A percentile compares a stretch with the other conserved stretches of the same genome.
Conservation (phyloP, 768 basidiomycete genomes). For the Austroboletus eburneus region DNA sequence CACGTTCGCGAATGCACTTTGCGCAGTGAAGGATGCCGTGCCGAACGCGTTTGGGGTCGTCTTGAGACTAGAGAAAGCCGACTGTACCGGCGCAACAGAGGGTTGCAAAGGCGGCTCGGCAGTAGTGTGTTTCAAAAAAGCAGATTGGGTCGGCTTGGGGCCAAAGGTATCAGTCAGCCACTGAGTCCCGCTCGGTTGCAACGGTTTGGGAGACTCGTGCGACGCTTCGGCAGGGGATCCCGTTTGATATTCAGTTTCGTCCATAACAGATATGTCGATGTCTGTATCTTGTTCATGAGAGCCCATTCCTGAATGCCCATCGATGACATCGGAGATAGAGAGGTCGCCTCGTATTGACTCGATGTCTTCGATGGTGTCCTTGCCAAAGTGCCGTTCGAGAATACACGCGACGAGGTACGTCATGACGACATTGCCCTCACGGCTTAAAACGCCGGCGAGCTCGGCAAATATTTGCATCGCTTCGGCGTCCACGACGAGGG, state of each 20-base stretch:
- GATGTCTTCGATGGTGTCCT: slow-evolving; percentile 74
- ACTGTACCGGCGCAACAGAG: slow-evolving; percentile 9
- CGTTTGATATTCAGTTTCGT: slow-evolving; percentile 19
- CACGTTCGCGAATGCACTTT: slow-evolving; percentile 3
- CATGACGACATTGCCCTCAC: slow-evolving; percentile 63
- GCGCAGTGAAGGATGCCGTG: slow-evolving; percentile 17
- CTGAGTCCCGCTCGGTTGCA: slow-evolving; percentile 29
- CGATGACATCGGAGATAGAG: slow-evolving; percentile 60
- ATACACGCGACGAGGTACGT: slow-evolving; percentile 89
- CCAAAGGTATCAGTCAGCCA: slow-evolving; percentile 33
- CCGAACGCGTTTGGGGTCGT: slow-evolving; percentile 35
- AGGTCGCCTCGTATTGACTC: slow-evolving; percentile 59
- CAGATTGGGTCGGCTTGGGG: slow-evolving; percentile 22
- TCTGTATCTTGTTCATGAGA: slow-evolving; percentile 26
- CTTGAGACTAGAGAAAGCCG: slow-evolving; percentile 35
- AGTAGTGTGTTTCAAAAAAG: slow-evolving; percentile 12
- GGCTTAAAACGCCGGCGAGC: slow-evolving; percentile 57
- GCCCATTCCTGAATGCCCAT: slow-evolving; percentile 43
- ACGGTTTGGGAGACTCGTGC: slow-evolving; percentile 5
- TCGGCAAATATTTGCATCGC: slow-evolving; percentile 64
- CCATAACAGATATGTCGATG: slow-evolving; percentile 19
- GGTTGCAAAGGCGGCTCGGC: slow-evolving; percentile 14
- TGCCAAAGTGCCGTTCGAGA: slow-evolving; percentile 80
- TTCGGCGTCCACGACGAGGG: slow-evolving; percentile 56
- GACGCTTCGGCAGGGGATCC: slow-evolving; percentile 1